Base-by-base conservation (phyloP, 495 filamentous ascomycete species). In the Penicillium salamii region DNA sequence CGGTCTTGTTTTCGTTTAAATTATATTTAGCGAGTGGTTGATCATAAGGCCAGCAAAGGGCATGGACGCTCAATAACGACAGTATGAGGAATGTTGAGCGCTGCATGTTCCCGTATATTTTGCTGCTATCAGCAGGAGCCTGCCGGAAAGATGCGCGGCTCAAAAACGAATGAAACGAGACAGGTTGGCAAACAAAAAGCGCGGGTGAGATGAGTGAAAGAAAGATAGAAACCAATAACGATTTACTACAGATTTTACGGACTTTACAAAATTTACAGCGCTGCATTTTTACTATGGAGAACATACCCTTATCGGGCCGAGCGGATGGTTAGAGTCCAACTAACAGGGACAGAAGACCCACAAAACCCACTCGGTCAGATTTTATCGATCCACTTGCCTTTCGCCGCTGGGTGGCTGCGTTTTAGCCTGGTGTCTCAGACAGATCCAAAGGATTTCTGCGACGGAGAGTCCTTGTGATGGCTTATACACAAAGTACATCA, bases 1-100 rank as follows among this genome's bases (percentile, higher is more conserved):
- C 70, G n/a, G 57, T 49, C 47, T 61, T 24, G 41, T 74, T 74
- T 24, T 67, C 54, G 46, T 74, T 72, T 13, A 72, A 51, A 50
- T 74, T 74, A 50, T 66, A 70, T 42, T 59, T 43, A 32, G 59
- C 40, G 28, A 58, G 55, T 20, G 55, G 38, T 32, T 53, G 46
- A 15, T 50, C 40, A 24, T 58, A 58, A 17, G 55, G 55, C 55
- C 55, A 58, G 26, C 21, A 29, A n/a, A 58, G 23, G 11, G 33
- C 51, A 21, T n/a, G 17, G n/a, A 46, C 34, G 29, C 50, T 57
- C 51, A 54, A 33, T 13, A 53, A 51, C 20, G 50, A 54, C 8
- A 54, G 36, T 17, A 58, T 26, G 26, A 58, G 37, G 19, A 50
- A 33, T 21, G 46, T 46, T 29, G 55, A 50, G 51, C 20, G 46